Base-by-base conservation (phyloP, 352 stramenopile species). In the Pythium phragmitis region DNA sequence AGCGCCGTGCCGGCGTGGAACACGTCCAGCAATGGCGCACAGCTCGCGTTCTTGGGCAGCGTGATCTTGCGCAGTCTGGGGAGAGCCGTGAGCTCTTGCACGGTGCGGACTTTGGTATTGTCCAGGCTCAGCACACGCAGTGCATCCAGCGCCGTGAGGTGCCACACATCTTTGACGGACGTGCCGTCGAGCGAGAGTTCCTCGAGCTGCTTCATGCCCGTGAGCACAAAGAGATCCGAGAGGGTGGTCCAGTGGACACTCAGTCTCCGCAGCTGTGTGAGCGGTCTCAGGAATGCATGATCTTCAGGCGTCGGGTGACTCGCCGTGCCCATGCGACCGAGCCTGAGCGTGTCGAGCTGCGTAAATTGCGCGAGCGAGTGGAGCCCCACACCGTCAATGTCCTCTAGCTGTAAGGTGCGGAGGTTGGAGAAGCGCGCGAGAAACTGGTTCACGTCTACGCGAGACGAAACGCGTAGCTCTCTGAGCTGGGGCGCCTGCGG, bases 21-120 rank as follows among this genome's bases (percentile, higher is more conserved):
- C 17, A 50, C 63, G 43, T 63, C 51, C 7, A 59, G 57, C 43
- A 70, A 16, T 46, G 63, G 49, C 7, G 34, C 23, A 41, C 63
- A 70, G 37, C 56, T 65, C 23, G 63, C 63, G n/a, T 61, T 52
- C 51, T 70, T 70, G 19, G 63, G 63, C 12, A 70, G 43, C n/a
- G 33, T n/a, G 50, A 70, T 48, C 14, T 49, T 48, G 42, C 52
- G 56, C 16, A 70, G 57, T 21, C 61, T 57, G 12, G 4, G 36
- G 6, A 70, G 49, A 5, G 14, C 42, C 3, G 34, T 55, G 23
- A 70, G 56, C 3, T 61, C 56, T 14, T 19, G 21, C 30, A 70
- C 57, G n/a, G 33, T 48, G 19, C 63, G 56, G 3, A 70, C 57
- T 39, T 65, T 65, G n/a, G 63, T 70, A 30, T 70, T 57, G 1